A percentile compares a stretch with the other conserved stretches of the same genome.
These are phyloP conservation scores for Penicillium paxilli DNA, from an alignment of 495 filamentous ascomycete genomes.

Conservation along the genomic window DNA sequence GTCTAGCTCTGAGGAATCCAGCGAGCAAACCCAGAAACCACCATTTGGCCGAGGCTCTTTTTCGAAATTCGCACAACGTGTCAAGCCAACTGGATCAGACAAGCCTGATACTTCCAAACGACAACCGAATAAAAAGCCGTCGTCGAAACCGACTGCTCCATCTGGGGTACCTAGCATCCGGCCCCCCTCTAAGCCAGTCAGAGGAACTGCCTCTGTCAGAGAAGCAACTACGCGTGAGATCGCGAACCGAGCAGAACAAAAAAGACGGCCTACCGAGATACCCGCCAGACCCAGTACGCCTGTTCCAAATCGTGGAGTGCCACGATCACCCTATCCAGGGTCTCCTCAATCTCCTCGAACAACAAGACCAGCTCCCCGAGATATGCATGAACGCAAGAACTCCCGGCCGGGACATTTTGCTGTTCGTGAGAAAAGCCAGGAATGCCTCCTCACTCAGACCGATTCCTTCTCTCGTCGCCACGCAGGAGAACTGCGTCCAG, in stretches of 20 bases:
- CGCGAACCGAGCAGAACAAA: slow-evolving; percentile 7
- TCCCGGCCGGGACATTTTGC: slow-evolving; percentile 51
- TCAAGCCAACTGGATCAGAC: slow-evolving; percentile 27
- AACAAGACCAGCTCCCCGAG: slow-evolving; percentile 21
- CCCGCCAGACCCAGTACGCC: slow-evolving; percentile 20
- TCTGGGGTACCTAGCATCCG: slow-evolving; percentile 6
- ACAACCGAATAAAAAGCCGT: slow-evolving; percentile 15
- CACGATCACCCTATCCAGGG: slow-evolving; percentile 38
- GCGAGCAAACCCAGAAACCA: slow-evolving; percentile 17
- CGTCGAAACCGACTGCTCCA: slow-evolving; percentile 14
- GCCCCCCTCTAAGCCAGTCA: slow-evolving; percentile 14
- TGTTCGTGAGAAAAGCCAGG: slow-evolving; percentile 53
- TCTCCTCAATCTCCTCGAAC: slow-evolving; percentile 24
- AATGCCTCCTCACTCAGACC: slow-evolving; percentile 58
- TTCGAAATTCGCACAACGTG: slow-evolving; percentile 37
- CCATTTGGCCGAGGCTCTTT: slow-evolving; percentile 30
- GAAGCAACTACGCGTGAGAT: slow-evolving; percentile 21
- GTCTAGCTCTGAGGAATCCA: background rate
- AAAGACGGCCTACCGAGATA: slow-evolving; percentile 13
- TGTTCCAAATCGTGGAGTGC: slow-evolving; percentile 38
- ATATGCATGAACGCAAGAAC: slow-evolving; percentile 14
- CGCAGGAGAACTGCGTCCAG: slow-evolving; percentile 44
- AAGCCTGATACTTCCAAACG: slow-evolving; percentile 29
- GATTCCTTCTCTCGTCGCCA: slow-evolving; percentile 61
- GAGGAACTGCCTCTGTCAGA: slow-evolving; percentile 21